These are phyloP conservation scores for Lecanoromycetidae sp. DNA, from an alignment of 2,329 filamentous ascomycete species.

Conservation along the genomic window DNA sequence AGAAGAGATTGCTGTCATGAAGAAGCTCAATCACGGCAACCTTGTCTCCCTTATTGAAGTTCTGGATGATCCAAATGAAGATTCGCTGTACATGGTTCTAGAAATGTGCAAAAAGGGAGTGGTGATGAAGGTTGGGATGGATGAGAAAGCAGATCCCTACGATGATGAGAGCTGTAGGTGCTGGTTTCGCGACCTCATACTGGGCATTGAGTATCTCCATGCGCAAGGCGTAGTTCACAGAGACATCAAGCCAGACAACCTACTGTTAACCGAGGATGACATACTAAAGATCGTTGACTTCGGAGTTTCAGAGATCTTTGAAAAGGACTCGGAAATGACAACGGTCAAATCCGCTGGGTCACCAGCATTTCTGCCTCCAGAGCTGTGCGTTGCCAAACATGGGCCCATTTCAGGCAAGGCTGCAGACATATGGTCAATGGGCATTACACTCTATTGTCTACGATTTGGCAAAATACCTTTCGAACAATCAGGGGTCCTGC, in stretches of 20 bases:
- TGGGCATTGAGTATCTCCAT: conserved; percentile 93
- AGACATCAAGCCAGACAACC: conserved; percentile 96
- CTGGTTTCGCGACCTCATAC: conserved; percentile 89
- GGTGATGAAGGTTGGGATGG: conserved; percentile 89
- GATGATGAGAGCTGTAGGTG: conserved; percentile 67
- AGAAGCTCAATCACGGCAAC: conserved; percentile 90
- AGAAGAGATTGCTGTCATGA: conserved; percentile 98
- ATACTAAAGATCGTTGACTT: conserved; percentile 97
- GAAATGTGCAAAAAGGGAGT: conserved; percentile 99
- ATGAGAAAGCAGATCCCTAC: conserved; percentile 71
- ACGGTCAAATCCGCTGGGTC: conserved; percentile 89
- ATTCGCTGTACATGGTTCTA: conserved; percentile 95
- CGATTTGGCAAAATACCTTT: conserved; percentile 84
- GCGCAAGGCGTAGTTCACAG: conserved; percentile 89
- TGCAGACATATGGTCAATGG: conserved; percentile 98
- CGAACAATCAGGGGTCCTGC: conserved; percentile 62
- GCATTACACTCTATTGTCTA: conserved; percentile 84
- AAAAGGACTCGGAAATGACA: conserved; percentile 75
- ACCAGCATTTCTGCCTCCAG: conserved; percentile 85
- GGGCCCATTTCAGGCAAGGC: conserved; percentile 79
- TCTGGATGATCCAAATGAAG: conserved; percentile 85
- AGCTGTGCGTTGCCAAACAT: conserved; percentile 77
- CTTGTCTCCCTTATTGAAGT: conserved; percentile 91
- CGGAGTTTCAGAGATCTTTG: conserved; percentile 98
- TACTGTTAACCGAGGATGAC: conserved; percentile 77